A percentile compares a stretch with the other conserved stretches of the same genome.
phyloP scores from a whole-genome alignment of 2,329 filamentous ascomycete species.

The Sporothrix luriei region DNA sequence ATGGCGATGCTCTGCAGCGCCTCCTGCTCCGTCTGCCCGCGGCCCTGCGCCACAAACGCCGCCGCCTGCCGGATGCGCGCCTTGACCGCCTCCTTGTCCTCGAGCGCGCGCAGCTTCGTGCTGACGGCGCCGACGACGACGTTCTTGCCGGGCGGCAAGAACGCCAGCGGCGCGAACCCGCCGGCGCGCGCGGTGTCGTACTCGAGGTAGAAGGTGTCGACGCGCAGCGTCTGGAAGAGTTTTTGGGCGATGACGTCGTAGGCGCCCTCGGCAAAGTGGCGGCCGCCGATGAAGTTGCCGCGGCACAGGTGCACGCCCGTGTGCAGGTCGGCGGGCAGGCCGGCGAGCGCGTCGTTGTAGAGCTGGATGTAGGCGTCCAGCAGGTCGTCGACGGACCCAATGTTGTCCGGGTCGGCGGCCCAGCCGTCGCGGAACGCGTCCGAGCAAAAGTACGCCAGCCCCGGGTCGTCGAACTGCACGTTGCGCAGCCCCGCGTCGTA shows the following conservation, averaged over 20 bases:
- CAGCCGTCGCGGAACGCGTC: conserved; percentile 67
- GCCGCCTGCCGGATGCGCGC: conserved; percentile 60
- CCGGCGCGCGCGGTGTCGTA: conserved; percentile 60
- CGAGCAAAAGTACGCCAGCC: conserved; percentile 67
- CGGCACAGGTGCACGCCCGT: conserved; percentile 69
- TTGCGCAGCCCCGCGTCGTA: conserved; percentile 56
- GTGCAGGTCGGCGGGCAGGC: conserved; percentile 66
- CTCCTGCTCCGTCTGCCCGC: conserved; percentile 61
- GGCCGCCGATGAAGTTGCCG: conserved; percentile 63
- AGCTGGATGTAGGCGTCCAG: conserved; percentile 71
- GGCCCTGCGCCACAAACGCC: conserved; percentile 66
- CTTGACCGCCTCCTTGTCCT: conserved; percentile 57
- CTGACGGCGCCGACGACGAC: conserved; percentile 61
- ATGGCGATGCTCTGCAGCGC: conserved; percentile 66
- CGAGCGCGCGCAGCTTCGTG: conserved; percentile 36
- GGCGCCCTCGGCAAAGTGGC: conserved; percentile 66
- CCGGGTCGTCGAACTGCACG: conserved; percentile 64
- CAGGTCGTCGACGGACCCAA: conserved; percentile 64
- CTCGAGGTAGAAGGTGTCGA: conserved; percentile 55
- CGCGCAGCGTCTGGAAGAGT: conserved; percentile 61
- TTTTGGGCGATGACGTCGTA: conserved; percentile 65
- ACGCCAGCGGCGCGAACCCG: conserved; percentile 63
- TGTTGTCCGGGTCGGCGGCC: conserved; percentile 61
- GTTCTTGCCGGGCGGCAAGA: conserved; percentile 62
- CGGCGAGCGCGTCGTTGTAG: conserved; percentile 69